Base-by-base conservation (phyloP, 345 rosid species). In the Gossypium australe region DNA sequence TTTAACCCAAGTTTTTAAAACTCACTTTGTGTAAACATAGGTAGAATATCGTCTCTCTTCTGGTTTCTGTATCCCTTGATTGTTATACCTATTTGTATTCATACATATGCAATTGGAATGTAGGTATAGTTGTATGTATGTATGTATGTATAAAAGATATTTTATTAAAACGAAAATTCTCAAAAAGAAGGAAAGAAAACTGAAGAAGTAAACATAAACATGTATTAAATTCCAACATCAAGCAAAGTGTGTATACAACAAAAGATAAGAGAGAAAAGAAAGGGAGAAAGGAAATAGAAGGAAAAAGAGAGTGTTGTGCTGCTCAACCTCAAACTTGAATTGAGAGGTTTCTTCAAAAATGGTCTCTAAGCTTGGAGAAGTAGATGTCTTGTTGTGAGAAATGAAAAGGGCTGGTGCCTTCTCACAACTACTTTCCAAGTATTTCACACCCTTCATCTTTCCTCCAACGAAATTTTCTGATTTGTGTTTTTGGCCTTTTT, bases 291-390 rank as follows among this genome's bases (percentile, higher is more conserved):
- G 75, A 24, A 67, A 5, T 7, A 72, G 25, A 59, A 72, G 24
- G 25, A 17, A 59, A 59, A 59, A 59, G 53, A 72, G 9, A 16
- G 25, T 59, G 4, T 47, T 59, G 2, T 25, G 56, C 25, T 48
- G 56, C 25, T 48, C 41, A 27, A 72, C 45, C 48, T 25, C 17
- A 22, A 72, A 24, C 6, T 47, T 16, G 2, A 43, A 25, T 14
- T 24, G 43, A 72, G 67, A 44, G 4, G 45, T 34, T 27, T 73
- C 76, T 73, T 73, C 69, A 1, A 73, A 7, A 60, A 73, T 73
- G 69, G 76, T 73, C 56, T 73, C 76, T 41, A 73, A 61, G 47
- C 69, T 73, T 29, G 76, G 76, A 61, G 9, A 48, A 47, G 18
- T 48, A 0, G 76, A 73, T 14, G 68, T 9, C 38, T 73, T 73